phyloP scores from a whole-genome alignment of 139 green algal species.

The Chlamydomonas applanata region DNA sequence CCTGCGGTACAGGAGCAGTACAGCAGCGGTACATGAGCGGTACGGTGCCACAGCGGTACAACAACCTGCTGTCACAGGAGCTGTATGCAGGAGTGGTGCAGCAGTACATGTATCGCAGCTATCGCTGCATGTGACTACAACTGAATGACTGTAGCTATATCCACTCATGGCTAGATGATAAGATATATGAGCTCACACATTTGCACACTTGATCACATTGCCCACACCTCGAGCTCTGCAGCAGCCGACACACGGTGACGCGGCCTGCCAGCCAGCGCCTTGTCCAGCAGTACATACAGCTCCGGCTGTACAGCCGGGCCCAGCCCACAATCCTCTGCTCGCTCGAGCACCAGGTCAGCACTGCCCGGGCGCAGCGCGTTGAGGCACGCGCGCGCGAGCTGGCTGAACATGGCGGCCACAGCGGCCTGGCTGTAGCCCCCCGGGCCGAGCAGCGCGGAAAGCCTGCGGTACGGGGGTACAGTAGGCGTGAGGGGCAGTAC shows the following conservation, averaged over 20 bases:
- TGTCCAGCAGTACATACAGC: conserved; percentile 9
- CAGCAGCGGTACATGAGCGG: too few species aligned
- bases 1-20: too few species aligned
- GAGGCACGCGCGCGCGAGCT: conserved; percentile 20
- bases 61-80: too few species aligned
- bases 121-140: too few species aligned
- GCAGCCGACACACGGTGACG: conserved; percentile 7
- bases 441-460: conserved; percentile 7
- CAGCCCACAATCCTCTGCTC: conserved; percentile 12
- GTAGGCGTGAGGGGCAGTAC: not conserved
- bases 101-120: too few species aligned
- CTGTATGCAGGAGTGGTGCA: too few species aligned
- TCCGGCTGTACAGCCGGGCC: not conserved
- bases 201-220: too few species aligned
- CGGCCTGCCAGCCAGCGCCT: conserved; percentile 11
- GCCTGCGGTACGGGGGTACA: not conserved
- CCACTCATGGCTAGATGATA: too few species aligned
- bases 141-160: too few species aligned
- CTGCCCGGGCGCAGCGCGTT: not conserved
- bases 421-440: not conserved
- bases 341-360: conserved; percentile 26
- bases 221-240: conserved; percentile 14
- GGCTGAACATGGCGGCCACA: conserved; percentile 13
- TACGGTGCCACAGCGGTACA: too few species aligned
- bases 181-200: too few species aligned